phyloP scores from a whole-genome alignment of 2,329 filamentous ascomycete genomes.

The Helotiales sp. region DNA sequence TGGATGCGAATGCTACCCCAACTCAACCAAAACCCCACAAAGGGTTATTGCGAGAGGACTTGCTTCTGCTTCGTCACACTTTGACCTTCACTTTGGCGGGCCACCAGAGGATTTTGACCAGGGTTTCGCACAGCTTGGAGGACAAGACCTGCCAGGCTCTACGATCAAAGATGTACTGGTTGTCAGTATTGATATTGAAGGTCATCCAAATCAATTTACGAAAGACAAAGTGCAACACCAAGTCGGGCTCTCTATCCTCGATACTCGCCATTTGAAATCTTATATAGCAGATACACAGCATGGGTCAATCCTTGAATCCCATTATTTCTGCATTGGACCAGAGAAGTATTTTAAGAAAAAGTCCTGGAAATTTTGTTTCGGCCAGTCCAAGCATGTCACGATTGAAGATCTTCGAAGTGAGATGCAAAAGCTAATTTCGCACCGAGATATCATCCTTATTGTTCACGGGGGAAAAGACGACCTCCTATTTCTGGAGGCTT shows the following conservation, averaged over 20 bases:
- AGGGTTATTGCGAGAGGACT: conserved; percentile 9
- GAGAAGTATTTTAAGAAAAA: not conserved
- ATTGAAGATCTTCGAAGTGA: not conserved
- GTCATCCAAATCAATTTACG: not conserved
- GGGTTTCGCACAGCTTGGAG: not conserved
- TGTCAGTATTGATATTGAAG: conserved; percentile 3
- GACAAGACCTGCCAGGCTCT: not conserved
- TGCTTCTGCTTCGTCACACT: conserved; percentile 9
- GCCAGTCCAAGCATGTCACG: not conserved
- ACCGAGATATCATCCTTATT: conserved; percentile 4
- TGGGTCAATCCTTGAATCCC: not conserved
- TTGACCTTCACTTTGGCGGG: conserved; percentile 7
- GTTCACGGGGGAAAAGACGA: conserved; percentile 3
- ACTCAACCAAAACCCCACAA: conserved; percentile 12
- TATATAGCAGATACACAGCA: not conserved
- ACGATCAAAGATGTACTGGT: conserved; percentile 2
- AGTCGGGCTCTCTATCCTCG: conserved; percentile 5
- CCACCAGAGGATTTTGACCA: not conserved
- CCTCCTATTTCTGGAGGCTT: not conserved
- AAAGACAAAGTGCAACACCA: not conserved
- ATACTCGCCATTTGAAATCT: conserved; percentile 2
- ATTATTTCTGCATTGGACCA: conserved; percentile 2
- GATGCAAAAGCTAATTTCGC: not conserved
- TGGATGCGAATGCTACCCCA: too few relatives aligned
- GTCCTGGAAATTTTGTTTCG: conserved; percentile 2